Evolutionary conservation across 2,329 filamentous ascomycete species (phyloP).

Genomic region (Nemania bipapillata): DNA sequence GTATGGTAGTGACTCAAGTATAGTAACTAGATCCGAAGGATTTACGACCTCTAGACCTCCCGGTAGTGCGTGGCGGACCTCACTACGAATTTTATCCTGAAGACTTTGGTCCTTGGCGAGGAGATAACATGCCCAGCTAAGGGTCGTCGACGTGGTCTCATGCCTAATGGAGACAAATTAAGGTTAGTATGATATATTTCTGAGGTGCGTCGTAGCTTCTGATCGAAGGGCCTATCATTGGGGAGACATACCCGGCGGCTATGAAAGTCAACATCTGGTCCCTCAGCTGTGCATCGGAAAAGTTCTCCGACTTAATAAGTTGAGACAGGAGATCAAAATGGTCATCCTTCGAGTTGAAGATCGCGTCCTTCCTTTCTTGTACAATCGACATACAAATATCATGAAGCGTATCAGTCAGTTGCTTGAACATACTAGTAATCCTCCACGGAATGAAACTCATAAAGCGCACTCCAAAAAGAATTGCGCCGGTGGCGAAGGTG

Average conservation of each 20-base stretch:
- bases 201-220: constrained; percentile 49
- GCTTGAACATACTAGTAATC: constrained; percentile 56
- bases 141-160: constrained; percentile 72
- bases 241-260: constrained; percentile 60
- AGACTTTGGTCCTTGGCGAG: constrained; percentile 68
- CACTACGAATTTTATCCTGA: constrained; percentile 69
- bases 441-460: constrained; percentile 59
- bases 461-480: constrained; percentile 24
- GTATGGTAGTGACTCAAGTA: constrained; percentile 72
- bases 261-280: constrained; percentile 68
- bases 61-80: constrained; percentile 65
- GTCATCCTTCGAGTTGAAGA: constrained; percentile 53
- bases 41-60: constrained; percentile 49
- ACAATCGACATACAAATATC: constrained; percentile 60
- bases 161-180: constrained; percentile 53
- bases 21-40: constrained; percentile 52
- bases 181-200: constrained; percentile 56
- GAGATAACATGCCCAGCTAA: constrained; percentile 71
- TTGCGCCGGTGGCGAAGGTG: constrained; percentile 53
- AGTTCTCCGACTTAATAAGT: constrained; percentile 63
- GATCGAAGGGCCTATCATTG: constrained; percentile 49
- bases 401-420: constrained; percentile 52
- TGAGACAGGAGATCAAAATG: constrained; percentile 73
- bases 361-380: constrained; percentile 61
- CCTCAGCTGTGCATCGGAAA: constrained; percentile 63